Evolutionary conservation across 306 rosid species (phyloP).

Genomic region (Quercus alba): DNA sequence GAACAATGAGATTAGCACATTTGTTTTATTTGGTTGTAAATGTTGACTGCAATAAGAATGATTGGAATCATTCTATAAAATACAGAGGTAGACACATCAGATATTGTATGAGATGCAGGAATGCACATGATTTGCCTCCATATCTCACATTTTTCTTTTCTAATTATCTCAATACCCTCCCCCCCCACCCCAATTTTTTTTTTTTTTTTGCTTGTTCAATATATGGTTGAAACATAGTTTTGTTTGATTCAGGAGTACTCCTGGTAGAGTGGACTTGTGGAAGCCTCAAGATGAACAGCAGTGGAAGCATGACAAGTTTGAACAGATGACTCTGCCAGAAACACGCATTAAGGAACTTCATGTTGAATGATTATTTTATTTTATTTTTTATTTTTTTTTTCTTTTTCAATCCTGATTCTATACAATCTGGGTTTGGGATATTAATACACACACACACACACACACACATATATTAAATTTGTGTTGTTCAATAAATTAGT

Average conservation of each 20-base stretch:
- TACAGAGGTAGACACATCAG: not conserved
- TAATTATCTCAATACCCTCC: too few species aligned
- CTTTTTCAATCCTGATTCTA: not conserved
- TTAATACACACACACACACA: not conserved
- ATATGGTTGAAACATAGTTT: not conserved
- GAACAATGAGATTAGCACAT: too few species aligned
- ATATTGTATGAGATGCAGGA: not conserved
- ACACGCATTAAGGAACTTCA: not conserved
- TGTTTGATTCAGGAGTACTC: constrained; percentile 17
- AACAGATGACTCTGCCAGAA: constrained; percentile 13
- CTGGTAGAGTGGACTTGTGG: not conserved
- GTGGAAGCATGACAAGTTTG: constrained; percentile 27
- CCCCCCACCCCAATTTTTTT: not conserved
- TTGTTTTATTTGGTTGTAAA: not conserved
- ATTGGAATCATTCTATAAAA: not conserved
- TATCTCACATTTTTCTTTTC: not conserved
- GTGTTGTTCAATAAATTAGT: not conserved
- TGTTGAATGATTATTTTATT: not conserved
- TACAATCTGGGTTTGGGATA: not conserved
- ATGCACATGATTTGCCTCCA: not conserved
- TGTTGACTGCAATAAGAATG: not conserved
- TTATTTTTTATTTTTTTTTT: not conserved
- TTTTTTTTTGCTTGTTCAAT: not conserved
- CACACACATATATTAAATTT: not conserved
- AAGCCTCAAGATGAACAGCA: not conserved